Evolutionary conservation across 208 protist genomes (phyloP), one percentile per base, ranked within the genome.

Genomic region (Trypanosoma melophagium): DNA sequence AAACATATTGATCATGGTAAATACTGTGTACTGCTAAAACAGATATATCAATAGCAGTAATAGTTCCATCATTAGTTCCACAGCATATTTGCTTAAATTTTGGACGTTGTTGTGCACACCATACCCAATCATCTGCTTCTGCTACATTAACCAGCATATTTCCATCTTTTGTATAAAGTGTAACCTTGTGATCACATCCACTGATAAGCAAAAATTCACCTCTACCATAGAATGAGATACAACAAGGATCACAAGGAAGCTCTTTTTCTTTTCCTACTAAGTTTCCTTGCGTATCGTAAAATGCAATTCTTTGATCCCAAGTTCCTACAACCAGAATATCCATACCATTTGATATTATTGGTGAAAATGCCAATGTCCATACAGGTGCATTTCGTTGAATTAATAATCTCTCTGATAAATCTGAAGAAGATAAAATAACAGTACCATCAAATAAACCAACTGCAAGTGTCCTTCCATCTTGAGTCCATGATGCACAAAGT

Each of bases 301-400:
- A 99, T n/a, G 94, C 96, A 56, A 99, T 74, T 16, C 83, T 89
- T 58, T 96, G 83, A 78, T 97, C 95, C 97, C 97, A 99, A 54
- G 97, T 98, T 35, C 94, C 97, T 3, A 98, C 94, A 2, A 86
- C 87, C 4, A 99, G 86, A 17, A 97, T 80, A 66, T 98, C 96
- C 10, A 83, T 79, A 25, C 80, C 86, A 53, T 96, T 94, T 49
- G 95, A 92, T 41, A 45, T 38, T 10, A 84, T 54, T 8, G 97
- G 97, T 42, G 89, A 97, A 89, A 97, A 99, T n/a, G 79, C 78
- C 12, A 98, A 71, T 22, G 81, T 76, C 94, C 96, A 99, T 21
- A 99, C 82, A 9, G 97, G 97, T 10, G 87, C 89, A n/a, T 40
- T 80, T n/a, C 96, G 85, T 10, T 76, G 64, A 55, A 98, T 89